Evolutionary conservation across 2,329 filamentous ascomycete genomes (phyloP).

Genomic region (Microsporum ferrugineum): DNA sequence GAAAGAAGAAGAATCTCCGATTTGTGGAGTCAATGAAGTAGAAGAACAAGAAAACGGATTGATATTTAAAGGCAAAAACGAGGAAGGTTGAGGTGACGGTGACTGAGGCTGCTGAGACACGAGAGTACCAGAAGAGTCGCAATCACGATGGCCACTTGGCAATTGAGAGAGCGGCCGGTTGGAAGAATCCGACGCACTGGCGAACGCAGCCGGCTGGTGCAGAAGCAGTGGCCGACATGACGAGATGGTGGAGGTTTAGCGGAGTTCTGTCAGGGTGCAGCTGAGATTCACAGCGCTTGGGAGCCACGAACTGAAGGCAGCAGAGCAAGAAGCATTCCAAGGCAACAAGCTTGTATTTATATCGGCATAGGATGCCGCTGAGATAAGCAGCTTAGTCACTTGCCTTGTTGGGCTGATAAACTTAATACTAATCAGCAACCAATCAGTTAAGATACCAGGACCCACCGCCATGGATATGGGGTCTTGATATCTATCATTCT

Average conservation of each 20-base stretch:
- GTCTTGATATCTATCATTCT: neutral
- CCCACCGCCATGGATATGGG: neutral
- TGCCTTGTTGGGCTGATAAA: neutral
- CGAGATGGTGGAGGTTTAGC: neutral
- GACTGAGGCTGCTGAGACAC: neutral
- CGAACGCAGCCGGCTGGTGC: neutral
- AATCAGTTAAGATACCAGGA: neutral
- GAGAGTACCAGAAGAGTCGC: neutral
- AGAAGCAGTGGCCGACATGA: slow-evolving; percentile 3
- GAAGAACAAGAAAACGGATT: neutral
- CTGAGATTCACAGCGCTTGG: neutral
- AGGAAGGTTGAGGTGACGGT: neutral
- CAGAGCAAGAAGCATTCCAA: neutral
- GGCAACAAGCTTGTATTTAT: neutral
- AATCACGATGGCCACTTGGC: slow-evolving; percentile 3
- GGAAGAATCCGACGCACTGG: slow-evolving; percentile 1
- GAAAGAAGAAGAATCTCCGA: neutral
- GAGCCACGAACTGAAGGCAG: neutral
- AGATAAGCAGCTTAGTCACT: neutral
- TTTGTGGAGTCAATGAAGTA: neutral
- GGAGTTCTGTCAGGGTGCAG: neutral
- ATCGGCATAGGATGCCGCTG: neutral
- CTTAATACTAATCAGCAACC: neutral
- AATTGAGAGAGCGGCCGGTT: neutral
- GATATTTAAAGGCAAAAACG: neutral